Conservation (phyloP, 1,284 basidiomycete genomes). For the Irpex sp. region DNA sequence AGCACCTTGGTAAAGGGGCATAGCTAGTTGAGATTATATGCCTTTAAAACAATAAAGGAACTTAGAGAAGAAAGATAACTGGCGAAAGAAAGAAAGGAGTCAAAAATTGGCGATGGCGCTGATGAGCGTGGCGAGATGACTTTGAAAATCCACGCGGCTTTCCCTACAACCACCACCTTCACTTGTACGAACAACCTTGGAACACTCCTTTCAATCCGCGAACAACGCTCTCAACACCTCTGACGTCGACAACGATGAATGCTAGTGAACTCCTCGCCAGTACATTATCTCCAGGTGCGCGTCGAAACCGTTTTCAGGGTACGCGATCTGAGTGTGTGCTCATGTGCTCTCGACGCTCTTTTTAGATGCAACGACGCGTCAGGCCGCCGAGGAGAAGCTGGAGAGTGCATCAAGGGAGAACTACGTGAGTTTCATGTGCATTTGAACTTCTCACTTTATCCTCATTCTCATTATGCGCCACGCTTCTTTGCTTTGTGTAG, state of each 20-base stretch:
- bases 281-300: conserved; percentile 84
- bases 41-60: background rate
- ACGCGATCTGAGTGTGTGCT: conserved; percentile 19
- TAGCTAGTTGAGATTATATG: too few species aligned
- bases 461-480: conserved; percentile 17
- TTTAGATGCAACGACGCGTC: conserved; percentile 80
- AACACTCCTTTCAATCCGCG: conserved; percentile 8
- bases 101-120: conserved; percentile 10
- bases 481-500: conserved; percentile 37
- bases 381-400: conserved; percentile 84
- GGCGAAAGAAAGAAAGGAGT: conserved; percentile 7
- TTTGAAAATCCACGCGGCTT: conserved; percentile 18
- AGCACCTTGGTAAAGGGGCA: too few species aligned
- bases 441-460: conserved; percentile 8
- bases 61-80: background rate
- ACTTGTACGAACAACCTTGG: conserved; percentile 14
- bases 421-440: conserved; percentile 55
- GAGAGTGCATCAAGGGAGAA: conserved; percentile 82
- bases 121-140: conserved; percentile 8
- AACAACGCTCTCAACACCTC: conserved; percentile 9
- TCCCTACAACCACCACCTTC: conserved; percentile 16
- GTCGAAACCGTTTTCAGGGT: conserved; percentile 21
- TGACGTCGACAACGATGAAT: conserved; percentile 63
- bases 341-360: conserved; percentile 17
- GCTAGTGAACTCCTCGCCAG: conserved; percentile 86